Percentiles rank a stretch among this genome's conserved stretches.
Evolutionary conservation across 1,284 basidiomycete genomes (phyloP).

Genomic region (Athelia psychrophila): DNA sequence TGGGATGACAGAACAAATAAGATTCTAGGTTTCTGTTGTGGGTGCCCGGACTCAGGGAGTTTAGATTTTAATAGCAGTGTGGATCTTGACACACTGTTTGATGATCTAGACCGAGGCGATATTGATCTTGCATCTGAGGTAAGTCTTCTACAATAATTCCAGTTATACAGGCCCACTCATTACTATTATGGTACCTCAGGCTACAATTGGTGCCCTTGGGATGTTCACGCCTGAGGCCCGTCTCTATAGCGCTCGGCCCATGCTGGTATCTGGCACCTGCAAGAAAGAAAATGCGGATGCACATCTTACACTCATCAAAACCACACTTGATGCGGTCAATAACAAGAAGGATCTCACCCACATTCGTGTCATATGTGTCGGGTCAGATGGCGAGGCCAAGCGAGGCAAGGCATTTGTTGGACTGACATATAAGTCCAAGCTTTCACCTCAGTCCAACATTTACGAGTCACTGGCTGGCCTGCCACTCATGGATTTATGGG

Average conservation of each 20-base stretch:
- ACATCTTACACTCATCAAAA: constrained; percentile 21
- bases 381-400: constrained; percentile 28
- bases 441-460: constrained; percentile 8
- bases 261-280: constrained; percentile 28
- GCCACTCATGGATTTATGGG: constrained; percentile 24
- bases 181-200: constrained; percentile 13
- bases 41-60: constrained; percentile 17
- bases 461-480: constrained; percentile 18
- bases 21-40: constrained; percentile 28
- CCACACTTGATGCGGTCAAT: constrained; percentile 15
- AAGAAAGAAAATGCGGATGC: constrained; percentile 22
- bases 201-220: constrained; percentile 23
- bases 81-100: constrained; percentile 22
- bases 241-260: constrained; percentile 21
- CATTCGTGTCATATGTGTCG: constrained; percentile 17
- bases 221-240: constrained; percentile 16
- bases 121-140: constrained; percentile 28
- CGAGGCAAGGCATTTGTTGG: constrained; percentile 10
- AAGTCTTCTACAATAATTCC: constrained; percentile 7
- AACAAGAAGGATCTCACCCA: constrained; percentile 6
- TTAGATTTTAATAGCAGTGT: constrained; percentile 16
- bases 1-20: constrained; percentile 22
- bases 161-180: neutral
- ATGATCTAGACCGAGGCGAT: constrained; percentile 14
- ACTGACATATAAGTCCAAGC: too few species aligned